Evolutionary conservation across 2,329 filamentous ascomycete species (phyloP).

Genomic region (Alternaria ethzedia): DNA sequence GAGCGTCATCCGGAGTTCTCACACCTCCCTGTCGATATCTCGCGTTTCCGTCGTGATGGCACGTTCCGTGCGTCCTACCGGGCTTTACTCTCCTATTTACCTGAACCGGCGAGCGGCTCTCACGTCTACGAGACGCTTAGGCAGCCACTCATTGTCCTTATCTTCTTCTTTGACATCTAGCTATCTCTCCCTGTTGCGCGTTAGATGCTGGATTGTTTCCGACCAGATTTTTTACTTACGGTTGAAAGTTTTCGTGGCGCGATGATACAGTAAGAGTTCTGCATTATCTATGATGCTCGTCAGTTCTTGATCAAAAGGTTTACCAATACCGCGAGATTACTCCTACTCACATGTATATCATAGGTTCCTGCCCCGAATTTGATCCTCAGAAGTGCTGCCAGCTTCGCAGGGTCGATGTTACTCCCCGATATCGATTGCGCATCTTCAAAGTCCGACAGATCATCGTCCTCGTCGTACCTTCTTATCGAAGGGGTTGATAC

Average conservation of each 20-base stretch:
- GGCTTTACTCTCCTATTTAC: background rate
- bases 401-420: slow-evolving; percentile 14
- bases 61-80: background rate
- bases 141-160: background rate
- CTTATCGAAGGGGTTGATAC: background rate
- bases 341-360: slow-evolving; percentile 2
- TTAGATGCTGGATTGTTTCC: background rate
- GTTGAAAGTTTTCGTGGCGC: slow-evolving; percentile 14
- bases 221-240: background rate
- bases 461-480: background rate
- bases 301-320: background rate
- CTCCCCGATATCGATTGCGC: slow-evolving; percentile 13
- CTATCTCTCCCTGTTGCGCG: slow-evolving; percentile 1
- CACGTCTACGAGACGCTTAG: background rate
- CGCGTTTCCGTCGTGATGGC: background rate
- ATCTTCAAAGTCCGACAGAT: background rate
- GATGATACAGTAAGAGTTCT: slow-evolving; percentile 17
- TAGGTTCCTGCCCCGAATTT: slow-evolving; percentile 16
- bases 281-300: slow-evolving; percentile 4
- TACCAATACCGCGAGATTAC: background rate
- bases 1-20: background rate
- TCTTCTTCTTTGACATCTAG: slow-evolving; percentile 4
- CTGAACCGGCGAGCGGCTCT: background rate
- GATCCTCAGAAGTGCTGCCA: slow-evolving; percentile 10
- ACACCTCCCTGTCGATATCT: background rate